A percentile compares a stretch with the other conserved stretches of the same genome.
Evolutionary conservation across 179 eudicot species (phyloP).

Genomic region (Actinidia arguta): DNA sequence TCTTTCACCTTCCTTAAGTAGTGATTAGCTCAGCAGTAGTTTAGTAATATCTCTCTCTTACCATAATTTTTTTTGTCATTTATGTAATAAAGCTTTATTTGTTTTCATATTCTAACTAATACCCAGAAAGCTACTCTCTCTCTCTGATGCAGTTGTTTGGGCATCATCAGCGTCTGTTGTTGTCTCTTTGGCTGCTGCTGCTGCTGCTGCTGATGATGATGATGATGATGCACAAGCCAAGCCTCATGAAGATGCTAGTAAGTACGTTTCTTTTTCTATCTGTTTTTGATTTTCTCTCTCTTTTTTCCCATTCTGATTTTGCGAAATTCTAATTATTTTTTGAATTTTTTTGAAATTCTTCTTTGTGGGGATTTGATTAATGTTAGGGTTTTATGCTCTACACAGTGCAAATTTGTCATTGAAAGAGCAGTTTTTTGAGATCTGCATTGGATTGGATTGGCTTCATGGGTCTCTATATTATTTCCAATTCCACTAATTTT

Average conservation of each 20-base stretch:
- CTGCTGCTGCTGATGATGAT: constrained; percentile 31
- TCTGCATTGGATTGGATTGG: not conserved
- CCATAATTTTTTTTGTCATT: constrained; percentile 53
- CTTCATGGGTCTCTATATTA: constrained; percentile 27
- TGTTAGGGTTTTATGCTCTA: not conserved
- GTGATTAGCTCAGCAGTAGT: not conserved
- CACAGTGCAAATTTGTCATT: not conserved
- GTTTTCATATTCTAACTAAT: constrained; percentile 14
- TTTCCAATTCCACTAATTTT: not conserved
- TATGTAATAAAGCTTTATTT: constrained; percentile 24
- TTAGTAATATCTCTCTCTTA: not conserved
- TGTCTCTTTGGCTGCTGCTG: constrained; percentile 16
- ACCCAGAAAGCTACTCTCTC: constrained; percentile 18
- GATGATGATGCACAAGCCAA: constrained; percentile 24
- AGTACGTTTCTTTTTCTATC: constrained; percentile 43
- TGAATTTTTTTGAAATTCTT: not conserved
- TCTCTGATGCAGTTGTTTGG: not conserved
- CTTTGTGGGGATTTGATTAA: not conserved
- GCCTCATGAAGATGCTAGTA: constrained; percentile 62
- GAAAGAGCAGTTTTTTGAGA: not conserved
- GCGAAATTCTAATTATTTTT: not conserved
- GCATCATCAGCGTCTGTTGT: too few relatives aligned
- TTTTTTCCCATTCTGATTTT: not conserved
- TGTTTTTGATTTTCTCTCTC: not conserved
- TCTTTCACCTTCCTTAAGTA: constrained; percentile 12